These are phyloP conservation scores for Catharanthus roseus DNA, from an alignment of 257 asterid species.

Conservation along the genomic window DNA sequence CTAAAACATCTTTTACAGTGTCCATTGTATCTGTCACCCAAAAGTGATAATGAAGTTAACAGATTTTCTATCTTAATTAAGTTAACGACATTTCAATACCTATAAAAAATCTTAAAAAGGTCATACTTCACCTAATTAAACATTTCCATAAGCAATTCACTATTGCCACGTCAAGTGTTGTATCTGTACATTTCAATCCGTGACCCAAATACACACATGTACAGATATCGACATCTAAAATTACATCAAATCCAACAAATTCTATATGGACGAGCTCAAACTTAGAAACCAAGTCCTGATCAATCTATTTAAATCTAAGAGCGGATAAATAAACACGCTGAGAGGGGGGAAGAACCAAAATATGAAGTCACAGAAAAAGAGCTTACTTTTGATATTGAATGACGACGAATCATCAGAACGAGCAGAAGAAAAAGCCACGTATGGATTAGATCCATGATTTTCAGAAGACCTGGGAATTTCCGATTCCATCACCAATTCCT, in stretches of 20 bases:
- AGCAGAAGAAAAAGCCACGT: constrained; percentile 54
- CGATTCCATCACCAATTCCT: constrained; percentile 66
- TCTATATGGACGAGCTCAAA: too few species aligned
- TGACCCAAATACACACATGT: neutral
- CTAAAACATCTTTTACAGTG: constrained; percentile 64
- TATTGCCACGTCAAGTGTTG: neutral
- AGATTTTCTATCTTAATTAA: neutral
- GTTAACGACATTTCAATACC: too few species aligned
- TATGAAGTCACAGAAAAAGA: neutral
- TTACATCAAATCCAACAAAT: neutral
- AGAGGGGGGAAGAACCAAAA: too few species aligned
- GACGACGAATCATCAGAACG: constrained; percentile 44
- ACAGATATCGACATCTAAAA: neutral
- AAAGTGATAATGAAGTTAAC: neutral
- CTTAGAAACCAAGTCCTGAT: neutral
- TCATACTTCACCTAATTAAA: constrained; percentile 10
- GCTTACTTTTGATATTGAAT: constrained; percentile 66
- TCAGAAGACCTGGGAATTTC: constrained; percentile 43
- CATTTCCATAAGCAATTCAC: neutral
- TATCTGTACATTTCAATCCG: neutral
- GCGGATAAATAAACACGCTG: too few species aligned
- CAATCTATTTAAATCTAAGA: too few species aligned
- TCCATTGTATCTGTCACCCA: constrained; percentile 49
- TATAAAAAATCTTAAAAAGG: too few species aligned
- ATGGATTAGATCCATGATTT: constrained; percentile 57